Base-by-base conservation (phyloP, 352 stramenopile genomes). In the Globisporangium camurandrum region DNA sequence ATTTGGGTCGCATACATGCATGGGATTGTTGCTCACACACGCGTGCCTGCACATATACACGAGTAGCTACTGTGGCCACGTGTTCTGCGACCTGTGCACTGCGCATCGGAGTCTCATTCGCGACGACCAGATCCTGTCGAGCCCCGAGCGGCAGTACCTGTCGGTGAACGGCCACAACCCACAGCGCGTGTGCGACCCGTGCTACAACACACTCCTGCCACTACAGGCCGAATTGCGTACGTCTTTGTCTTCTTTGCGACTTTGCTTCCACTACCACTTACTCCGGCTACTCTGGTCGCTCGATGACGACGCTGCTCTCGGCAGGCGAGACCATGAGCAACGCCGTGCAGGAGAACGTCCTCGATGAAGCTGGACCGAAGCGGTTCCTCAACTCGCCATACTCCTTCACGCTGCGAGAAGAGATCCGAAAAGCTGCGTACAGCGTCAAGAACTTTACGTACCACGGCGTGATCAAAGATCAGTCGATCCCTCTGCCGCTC, bases 351-450 rank as follows among this genome's bases (percentile, higher is more conserved):
- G 51, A 69, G 30, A 90, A 84, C 54, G 63, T 76, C 40, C 69
- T 93, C 56, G 68, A 71, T 36, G 77, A 88, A 36, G 64, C 59
- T 0, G 78, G 80, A 0, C 66, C 76, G 16, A 69, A 87, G 60
- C 71, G 75, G 23, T 87, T 90, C 48, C 71, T 93, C 49, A 93
- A 91, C 64, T 79, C 66, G 42, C 82, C 82, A 6, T 93, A 90
- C 67, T 91, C 83, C 49, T 92, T 91, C 54, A 96, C 91, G 24
- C 71, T 97, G 54, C 72, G 72, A 28, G 86, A 92, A 43, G 92
- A 98, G 72, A 89, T 98, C 50, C 69, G 80, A 58, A 98, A 98
- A 65, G 90, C 92, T 19, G 86, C 88, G 8, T 95, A 96, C 66
- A 95, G 88, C 56, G 71, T 97, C 52, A 77, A 94, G 60, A 97